Base-by-base conservation (phyloP, 306 rosid genomes). In the Glycine latifolia region DNA sequence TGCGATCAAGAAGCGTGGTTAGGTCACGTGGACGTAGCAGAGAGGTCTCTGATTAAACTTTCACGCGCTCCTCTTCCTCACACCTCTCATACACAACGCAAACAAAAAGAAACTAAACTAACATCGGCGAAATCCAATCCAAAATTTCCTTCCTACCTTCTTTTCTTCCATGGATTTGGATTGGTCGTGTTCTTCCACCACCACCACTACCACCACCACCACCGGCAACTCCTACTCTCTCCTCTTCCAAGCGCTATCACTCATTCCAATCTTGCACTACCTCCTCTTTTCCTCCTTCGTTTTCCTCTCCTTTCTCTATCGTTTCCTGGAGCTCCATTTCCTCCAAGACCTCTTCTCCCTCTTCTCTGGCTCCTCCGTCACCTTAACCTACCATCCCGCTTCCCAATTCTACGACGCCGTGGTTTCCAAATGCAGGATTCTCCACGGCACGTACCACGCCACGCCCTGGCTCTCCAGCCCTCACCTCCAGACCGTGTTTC, bases 391-490 rank as follows among this genome's bases (percentile, higher is more conserved):
- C 85, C 63, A 91, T 20, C 67, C 97, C 9, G 67, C 37, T 67
- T 88, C 94, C 11, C 63, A 76, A 3, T 62, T 91, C 89, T 93
- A 85, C 81, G 81, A 91, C 10, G 94, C 75, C 46, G 90, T 95
- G 49, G 96, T 87, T 85, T 91, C 98, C 68, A 92, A 92, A 75
- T 95, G 99, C 78, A 84, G 85, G 78, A 58, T 93, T 71, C 98
- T 95, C 55, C 94, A 81, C 39, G 91, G 88, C 75, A 85, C 43
- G 83, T 95, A 87, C 17, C 83, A 79, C 67, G 78, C 90, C 3
- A 92, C 99, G 44, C 96, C 94, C 4, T 93, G 99, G 99, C 92
- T 93, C 15, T 85, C 92, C 0, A 93, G 94, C 75, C 98, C 98
- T 71, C 98, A 95, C 79, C 1, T 95, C 35, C 98, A 95, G 87